Base-by-base conservation (phyloP, 2,329 filamentous ascomycete genomes). In the Xylaria sp. region DNA sequence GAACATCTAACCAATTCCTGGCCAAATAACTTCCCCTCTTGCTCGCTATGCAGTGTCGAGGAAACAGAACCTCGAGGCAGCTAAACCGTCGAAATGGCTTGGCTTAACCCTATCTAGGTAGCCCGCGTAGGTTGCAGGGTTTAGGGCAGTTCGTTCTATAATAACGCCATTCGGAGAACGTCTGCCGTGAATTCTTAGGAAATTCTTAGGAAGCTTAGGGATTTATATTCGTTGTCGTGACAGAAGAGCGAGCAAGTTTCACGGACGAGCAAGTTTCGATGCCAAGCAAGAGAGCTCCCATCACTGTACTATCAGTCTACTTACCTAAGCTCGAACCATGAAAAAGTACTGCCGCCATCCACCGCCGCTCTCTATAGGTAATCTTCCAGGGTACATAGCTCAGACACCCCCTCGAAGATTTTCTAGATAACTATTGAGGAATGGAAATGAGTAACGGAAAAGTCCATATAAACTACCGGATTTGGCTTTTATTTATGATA, bases 301-400 rank as follows among this genome's bases (percentile, higher is more conserved):
- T n/a, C n/a, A n/a, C n/a, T n/a, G n/a, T n/a, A n/a, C n/a, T n/a
- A n/a, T n/a, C n/a, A n/a, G 13, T 22, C 50, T 42, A 42, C 47
- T 27, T 27, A 11, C 3, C 54, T 55, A 60, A 60, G 57, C 68
- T 55, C 47, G 55, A 60, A 60, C 59, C 63, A 59, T 45, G 63
- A 54, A 56, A 61, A 38, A 60, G 61, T 73, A 74, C 66, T 75
- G 74, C 74, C 73, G 2, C 15, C 3, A 20, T 27, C 69, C 69
- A 73, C 73, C 74, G 73, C 73, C 65, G 69, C 47, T 50, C 49
- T 38, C 58, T 36, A 55, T 45, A 36, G n/a, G 36, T 20, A 5
- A 7, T 38, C 31, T 42, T 56, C 9, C 44, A 59, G 36, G 49
- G 53, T 55, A n/a, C n/a, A n/a, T n/a, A 62, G n/a, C 47, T 53